Evolutionary conservation across 164 flowering plant species (phyloP).

Genomic region (Buxus sempervirens): DNA sequence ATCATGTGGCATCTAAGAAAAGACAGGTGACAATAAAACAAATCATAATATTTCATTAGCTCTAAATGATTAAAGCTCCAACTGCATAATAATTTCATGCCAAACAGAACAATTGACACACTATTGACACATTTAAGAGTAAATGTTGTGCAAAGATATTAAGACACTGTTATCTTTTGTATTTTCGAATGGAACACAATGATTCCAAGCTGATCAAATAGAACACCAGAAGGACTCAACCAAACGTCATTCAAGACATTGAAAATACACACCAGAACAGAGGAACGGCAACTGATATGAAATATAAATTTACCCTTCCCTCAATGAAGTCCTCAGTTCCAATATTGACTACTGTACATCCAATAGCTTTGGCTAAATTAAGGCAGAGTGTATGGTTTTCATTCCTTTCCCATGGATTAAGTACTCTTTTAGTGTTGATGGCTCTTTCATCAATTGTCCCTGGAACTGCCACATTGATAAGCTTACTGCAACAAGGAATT

Average conservation of each 20-base stretch:
- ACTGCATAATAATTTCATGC: not conserved
- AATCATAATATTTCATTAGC: not conserved
- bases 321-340: conserved; percentile 80
- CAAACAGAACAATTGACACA: not conserved
- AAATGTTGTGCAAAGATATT: too few species aligned
- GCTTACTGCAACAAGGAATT: conserved; percentile 52
- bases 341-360: conserved; percentile 80
- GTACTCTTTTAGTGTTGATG: conserved; percentile 64
- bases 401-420: conserved; percentile 90
- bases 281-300: not conserved
- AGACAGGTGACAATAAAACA: not conserved
- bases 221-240: not conserved
- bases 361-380: conserved; percentile 85
- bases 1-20: not conserved
- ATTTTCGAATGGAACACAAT: not conserved
- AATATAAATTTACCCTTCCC: conserved; percentile 56
- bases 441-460: conserved; percentile 88
- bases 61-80: not conserved
- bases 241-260: not conserved
- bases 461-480: conserved; percentile 82
- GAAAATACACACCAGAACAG: not conserved
- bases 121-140: not conserved
- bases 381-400: conserved; percentile 84
- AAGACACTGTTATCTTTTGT: too few species aligned
- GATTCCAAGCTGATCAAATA: not conserved